Evolutionary conservation across 768 basidiomycete species (phyloP), one percentile per base, ranked within the genome.

Genomic region (Boletus tylopilopsis): DNA sequence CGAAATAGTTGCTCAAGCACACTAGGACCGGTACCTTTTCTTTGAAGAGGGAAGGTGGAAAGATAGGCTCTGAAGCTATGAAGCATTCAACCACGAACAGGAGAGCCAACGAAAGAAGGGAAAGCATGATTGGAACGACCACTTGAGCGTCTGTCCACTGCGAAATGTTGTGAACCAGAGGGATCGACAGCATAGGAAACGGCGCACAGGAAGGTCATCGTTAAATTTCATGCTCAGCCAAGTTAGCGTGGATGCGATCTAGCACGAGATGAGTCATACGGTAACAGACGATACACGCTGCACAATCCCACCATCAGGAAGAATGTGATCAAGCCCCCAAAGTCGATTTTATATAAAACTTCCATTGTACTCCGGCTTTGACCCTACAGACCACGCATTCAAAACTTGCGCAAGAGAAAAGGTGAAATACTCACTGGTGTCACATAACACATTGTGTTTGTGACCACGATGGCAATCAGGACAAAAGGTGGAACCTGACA

Each of bases 181-280:
- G 12, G 4, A 0, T 1, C 9, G 9, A 2, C 30, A n/a, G 9
- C 6, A 29, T 11, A 6, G 6, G n/a, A 25, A 18, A 18, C 2
- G 32, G 39, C 55, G 16, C 10, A 56, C 55, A n/a, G 40, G 48
- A 18, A 56, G 25, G 32, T 57, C 46, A 18, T 52, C 55, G 1
- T 57, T 57, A 27, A 48, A 57, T 43, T 57, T 57, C 29, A 6
- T 47, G 30, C 55, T 57, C 15, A 57, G 54, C 45, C 49, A 57
- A 6, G 35, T 36, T 7, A 56, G 50, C 2, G 43, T 42, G 10
- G 40, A 53, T 39, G 50, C 56, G 19, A 57, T 38, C 56, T 57
- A 51, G 21, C 13, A 11, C 9, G 7, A 34, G 13, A 19, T 52
- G 21, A 39, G 22, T 13, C 23, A 34, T 6, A 12, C 24, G 6